These are phyloP conservation scores for Chlorencoelia australis DNA, from an alignment of 2,329 filamentous ascomycete genomes.

Conservation along the genomic window DNA sequence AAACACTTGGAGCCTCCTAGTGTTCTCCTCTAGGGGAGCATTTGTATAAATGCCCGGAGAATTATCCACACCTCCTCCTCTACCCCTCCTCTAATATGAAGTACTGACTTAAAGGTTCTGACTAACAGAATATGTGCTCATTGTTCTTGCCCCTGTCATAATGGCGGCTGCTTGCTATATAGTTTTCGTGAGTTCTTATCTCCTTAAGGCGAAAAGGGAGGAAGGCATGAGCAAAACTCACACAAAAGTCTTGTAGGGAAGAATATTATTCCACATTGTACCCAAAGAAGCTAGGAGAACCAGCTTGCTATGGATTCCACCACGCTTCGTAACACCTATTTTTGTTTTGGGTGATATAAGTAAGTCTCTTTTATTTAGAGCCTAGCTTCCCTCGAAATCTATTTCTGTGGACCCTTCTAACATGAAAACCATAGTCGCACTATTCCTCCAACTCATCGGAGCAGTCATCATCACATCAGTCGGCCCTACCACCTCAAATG, in stretches of 20 bases:
- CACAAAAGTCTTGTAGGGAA: too few relatives aligned
- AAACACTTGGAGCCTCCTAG: too few relatives aligned
- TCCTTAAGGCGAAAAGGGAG: too few relatives aligned
- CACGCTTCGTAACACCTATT: slow-evolving; percentile 21
- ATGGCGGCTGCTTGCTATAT: slow-evolving; percentile 27
- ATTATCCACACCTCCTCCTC: too few relatives aligned
- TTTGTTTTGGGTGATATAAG: slow-evolving; percentile 22
- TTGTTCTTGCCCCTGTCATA: slow-evolving; percentile 26
- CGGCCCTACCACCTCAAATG: slow-evolving; percentile 24
- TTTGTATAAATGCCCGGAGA: too few relatives aligned
- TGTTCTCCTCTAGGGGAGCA: too few relatives aligned
- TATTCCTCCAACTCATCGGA: slow-evolving; percentile 19
- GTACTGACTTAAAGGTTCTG: too few relatives aligned
- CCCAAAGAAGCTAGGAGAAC: slow-evolving; percentile 14
- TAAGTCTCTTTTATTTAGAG: slow-evolving; percentile 2
- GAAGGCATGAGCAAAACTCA: too few relatives aligned
- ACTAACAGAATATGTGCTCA: slow-evolving; percentile 22
- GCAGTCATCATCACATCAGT: slow-evolving; percentile 32
- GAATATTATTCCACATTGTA: slow-evolving; percentile 25
- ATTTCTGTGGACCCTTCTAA: not conserved
- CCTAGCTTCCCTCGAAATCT: not conserved
- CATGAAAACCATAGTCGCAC: slow-evolving; percentile 14
- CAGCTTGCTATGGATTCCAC: slow-evolving; percentile 19
- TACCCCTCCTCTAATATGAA: too few relatives aligned
- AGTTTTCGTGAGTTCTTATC: slow-evolving; percentile 20